These are phyloP conservation scores for Cyclotella cryptica DNA, from an alignment of 108 stramenopile genomes.

Conservation along the genomic window DNA sequence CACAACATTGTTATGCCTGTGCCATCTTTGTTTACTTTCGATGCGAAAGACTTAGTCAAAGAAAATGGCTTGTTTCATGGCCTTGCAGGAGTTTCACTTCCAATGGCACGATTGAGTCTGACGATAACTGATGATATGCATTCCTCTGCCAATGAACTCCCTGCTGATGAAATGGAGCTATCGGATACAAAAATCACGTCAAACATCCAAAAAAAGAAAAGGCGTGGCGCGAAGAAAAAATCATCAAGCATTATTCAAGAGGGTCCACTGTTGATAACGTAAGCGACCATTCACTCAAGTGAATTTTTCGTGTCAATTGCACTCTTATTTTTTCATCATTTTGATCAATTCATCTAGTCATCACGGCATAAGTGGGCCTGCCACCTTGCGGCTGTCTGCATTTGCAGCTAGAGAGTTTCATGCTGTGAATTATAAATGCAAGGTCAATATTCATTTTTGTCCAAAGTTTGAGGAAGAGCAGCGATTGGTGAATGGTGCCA, in stretches of 20 bases:
- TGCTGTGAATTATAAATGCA: conserved; percentile 69
- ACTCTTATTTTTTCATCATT: not conserved
- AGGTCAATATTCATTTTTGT: conserved; percentile 67
- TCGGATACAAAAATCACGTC: too few species aligned
- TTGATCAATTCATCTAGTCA: conserved; percentile 42
- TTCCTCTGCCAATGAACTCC: conserved; percentile 5
- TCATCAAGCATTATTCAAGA: conserved; percentile 51
- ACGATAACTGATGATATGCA: conserved; percentile 32
- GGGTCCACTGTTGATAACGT: conserved; percentile 91
- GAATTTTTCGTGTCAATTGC: not conserved
- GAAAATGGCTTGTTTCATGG: conserved; percentile 75
- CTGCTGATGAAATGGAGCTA: conserved; percentile 5
- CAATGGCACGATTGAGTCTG: conserved; percentile 59
- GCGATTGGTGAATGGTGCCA: conserved; percentile 1
- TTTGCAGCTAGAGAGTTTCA: conserved; percentile 90
- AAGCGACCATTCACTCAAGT: not conserved
- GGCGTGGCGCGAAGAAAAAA: conserved; percentile 44
- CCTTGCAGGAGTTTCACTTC: conserved; percentile 81
- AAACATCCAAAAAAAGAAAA: conserved; percentile 24
- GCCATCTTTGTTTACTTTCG: conserved; percentile 94
- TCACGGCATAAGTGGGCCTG: conserved; percentile 93
- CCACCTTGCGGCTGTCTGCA: conserved; percentile 90
- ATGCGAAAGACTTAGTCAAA: conserved; percentile 64
- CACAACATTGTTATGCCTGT: conserved; percentile 81
- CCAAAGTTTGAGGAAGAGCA: conserved; percentile 54